Base-by-base conservation (phyloP, 352 stramenopile genomes). In the Aphanomyces astaci region DNA sequence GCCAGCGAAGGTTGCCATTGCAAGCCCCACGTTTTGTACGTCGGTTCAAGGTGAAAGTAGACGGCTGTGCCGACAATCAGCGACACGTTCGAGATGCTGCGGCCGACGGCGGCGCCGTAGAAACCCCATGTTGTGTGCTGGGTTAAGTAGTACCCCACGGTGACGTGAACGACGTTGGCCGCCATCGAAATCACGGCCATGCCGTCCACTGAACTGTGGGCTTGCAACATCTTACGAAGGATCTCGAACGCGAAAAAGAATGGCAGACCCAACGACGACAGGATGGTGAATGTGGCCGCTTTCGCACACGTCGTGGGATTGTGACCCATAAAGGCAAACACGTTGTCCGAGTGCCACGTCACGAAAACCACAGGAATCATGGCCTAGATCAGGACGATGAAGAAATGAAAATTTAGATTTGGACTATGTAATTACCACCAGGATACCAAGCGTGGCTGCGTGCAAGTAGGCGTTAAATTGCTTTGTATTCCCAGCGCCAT, bases 181-280 rank as follows among this genome's bases (percentile, higher is more conserved):
- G 86, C 68, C 28, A 88, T 74, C 48, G 82, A 80, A 30, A 87
- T 43, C 5, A 94, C 67, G 3, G 81, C 81, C 49, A 93, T 88
- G 3, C 72, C 78, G 27, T 95, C 79, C 81, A 95, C 90, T 0
- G 88, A 86, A 51, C 92, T 94, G 70, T 93, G 79, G 27, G 89
- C 84, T 73, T 96, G 86, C n/a, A 89, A 79, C 1, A 94, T 63
- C 70, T 95, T 95, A 56, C 87, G 81, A 48, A 95, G 57, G 59
- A 96, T 70, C 75, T 96, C 87, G 66, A 94, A 96, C 0, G 80
- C 67, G 62, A 84, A 96, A 32, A 94, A 65, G 57, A 87, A 92
- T 32, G 88, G 89, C n/a, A 94, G 75, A 0, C 87, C 84, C 13
- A 82, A 72, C 2, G 96, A 30, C n/a, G 87, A 66, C 27, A 87